Base-by-base conservation (phyloP, 1,139 yeast species). In the Arxiozyma heterogenica region DNA sequence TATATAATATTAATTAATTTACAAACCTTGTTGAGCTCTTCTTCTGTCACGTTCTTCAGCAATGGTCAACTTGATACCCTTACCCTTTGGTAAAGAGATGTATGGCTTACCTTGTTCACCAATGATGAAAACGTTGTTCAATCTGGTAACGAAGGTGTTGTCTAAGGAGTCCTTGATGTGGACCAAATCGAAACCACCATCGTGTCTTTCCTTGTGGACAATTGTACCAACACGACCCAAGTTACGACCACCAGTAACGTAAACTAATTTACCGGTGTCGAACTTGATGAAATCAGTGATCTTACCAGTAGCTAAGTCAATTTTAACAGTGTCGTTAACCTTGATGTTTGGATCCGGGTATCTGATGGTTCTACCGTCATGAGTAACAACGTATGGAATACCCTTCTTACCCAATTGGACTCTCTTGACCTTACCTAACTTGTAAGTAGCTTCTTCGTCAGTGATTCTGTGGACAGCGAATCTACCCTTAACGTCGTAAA, bases 21-120 rank as follows among this genome's bases (percentile, higher is more conserved):
- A 67, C 63, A 67, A 67, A 65, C 69, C 70, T 59, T 68, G 75
- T 77, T 83, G 86, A 72, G 89, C 86, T 84, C 94, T 84, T 82
- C 88, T 85, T 85, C 95, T 86, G 91, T 93, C 98, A 83, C 98
- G 91, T 85, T 93, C 98, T 82, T 93, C 98, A 73, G 98, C 82
- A 76, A 91, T 90, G 72, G 95, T 78, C 75, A 93, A 86, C 83
- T 91, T 93, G 78, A 93, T 87, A 87, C 98, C 98, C 86, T 93
- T 93, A 82, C 98, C 98, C 91, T 90, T 93, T 83, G 98, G 98
- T 78, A 93, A 83, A 63, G 97, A 89, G 75, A 93, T 84, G 83
- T 84, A 83, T 73, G 98, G 96, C 82, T 90, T 91, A 78, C 91
- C 87, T 73, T 94, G 94, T 81, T 91, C 97, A 81, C 98, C 98